A percentile compares a stretch with the other conserved stretches of the same genome.
These are phyloP conservation scores for Irineochytrium annulatum DNA, from an alignment of 192 early-diverging fungal genomes.

Conservation along the genomic window DNA sequence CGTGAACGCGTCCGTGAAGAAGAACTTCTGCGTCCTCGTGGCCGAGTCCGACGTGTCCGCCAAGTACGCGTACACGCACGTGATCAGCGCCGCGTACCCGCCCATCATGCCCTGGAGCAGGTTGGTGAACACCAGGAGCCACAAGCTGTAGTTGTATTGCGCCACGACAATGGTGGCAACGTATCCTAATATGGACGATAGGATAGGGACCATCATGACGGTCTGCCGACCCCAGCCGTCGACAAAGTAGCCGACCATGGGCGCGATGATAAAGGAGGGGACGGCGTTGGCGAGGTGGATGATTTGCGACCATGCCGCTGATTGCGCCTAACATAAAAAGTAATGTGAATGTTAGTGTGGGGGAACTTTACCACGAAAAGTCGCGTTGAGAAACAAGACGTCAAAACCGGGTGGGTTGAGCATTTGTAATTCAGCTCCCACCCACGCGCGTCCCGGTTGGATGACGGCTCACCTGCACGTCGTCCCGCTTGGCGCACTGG, in stretches of 20 bases:
- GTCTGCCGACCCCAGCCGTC: slow-evolving; percentile 5
- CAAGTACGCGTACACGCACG: slow-evolving; percentile 29
- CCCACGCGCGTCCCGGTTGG: no score
- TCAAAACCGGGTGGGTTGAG: not conserved
- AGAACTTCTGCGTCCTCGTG: slow-evolving; percentile 26
- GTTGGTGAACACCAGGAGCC: slow-evolving; percentile 30
- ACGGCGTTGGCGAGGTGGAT: slow-evolving; percentile 13
- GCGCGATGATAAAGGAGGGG: slow-evolving; percentile 10
- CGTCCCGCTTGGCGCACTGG: slow-evolving; percentile 6
- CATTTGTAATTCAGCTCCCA: no score
- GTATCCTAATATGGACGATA: slow-evolving; percentile 20
- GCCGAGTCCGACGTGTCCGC: slow-evolving; percentile 28
- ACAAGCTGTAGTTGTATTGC: slow-evolving; percentile 25
- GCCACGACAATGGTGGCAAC: slow-evolving; percentile 27
- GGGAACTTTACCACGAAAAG: not conserved
- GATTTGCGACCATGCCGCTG: slow-evolving; percentile 11
- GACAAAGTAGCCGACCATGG: slow-evolving; percentile 11
- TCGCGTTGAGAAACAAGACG: not conserved
- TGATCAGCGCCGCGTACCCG: slow-evolving; percentile 13
- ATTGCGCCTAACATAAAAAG: not conserved
- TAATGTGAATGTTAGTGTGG: not conserved
- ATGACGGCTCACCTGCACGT: slow-evolving; percentile 7
- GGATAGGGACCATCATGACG: slow-evolving; percentile 23
- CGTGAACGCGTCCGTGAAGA: slow-evolving; percentile 28
- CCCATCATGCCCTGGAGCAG: slow-evolving; percentile 37